phyloP scores from a whole-genome alignment of 1,284 basidiomycete species.

The Kwoniella shivajii region DNA sequence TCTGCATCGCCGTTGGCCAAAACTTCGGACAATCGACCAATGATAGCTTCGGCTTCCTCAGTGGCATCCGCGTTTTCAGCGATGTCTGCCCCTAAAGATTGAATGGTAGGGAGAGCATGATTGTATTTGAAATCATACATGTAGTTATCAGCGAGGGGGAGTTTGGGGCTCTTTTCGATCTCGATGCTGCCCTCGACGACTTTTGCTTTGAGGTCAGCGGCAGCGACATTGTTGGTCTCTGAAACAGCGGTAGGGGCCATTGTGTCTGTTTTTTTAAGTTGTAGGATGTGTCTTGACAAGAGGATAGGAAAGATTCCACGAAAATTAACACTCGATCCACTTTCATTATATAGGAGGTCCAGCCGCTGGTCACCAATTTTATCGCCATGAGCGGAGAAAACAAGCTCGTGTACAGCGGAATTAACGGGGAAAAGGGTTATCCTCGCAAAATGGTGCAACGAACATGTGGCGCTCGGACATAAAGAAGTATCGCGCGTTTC shows the following conservation, averaged over 20 bases:
- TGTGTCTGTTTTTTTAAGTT: too few species aligned
- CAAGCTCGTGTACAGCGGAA: too few species aligned
- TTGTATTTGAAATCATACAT: slow-evolving; percentile 38
- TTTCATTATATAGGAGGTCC: too few species aligned
- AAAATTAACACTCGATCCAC: too few species aligned
- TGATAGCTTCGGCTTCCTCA: slow-evolving; percentile 9
- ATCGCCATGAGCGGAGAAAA: too few species aligned
- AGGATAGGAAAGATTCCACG: too few species aligned
- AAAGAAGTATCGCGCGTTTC: too few species aligned
- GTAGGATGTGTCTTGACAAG: too few species aligned
- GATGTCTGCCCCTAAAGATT: slow-evolving; percentile 18
- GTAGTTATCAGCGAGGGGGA: slow-evolving; percentile 25
- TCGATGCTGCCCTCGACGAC: slow-evolving; percentile 16
- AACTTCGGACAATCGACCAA: slow-evolving; percentile 1
- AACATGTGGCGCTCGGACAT: too few species aligned
- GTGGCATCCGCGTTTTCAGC: slow-evolving; percentile 14
- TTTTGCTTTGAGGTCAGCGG: slow-evolving; percentile 25
- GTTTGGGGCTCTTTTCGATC: slow-evolving; percentile 5
- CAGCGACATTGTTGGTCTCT: slow-evolving; percentile 3
- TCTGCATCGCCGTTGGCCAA: slow-evolving; percentile 13
- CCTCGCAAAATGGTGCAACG: too few species aligned
- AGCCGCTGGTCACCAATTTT: too few species aligned
- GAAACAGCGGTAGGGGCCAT: slow-evolving; percentile 27
- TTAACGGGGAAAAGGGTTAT: too few species aligned
- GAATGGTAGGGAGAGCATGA: slow-evolving; percentile 25